These are phyloP conservation scores for Podaxis pistillaris DNA, from an alignment of 768 basidiomycete species.

Conservation along the genomic window DNA sequence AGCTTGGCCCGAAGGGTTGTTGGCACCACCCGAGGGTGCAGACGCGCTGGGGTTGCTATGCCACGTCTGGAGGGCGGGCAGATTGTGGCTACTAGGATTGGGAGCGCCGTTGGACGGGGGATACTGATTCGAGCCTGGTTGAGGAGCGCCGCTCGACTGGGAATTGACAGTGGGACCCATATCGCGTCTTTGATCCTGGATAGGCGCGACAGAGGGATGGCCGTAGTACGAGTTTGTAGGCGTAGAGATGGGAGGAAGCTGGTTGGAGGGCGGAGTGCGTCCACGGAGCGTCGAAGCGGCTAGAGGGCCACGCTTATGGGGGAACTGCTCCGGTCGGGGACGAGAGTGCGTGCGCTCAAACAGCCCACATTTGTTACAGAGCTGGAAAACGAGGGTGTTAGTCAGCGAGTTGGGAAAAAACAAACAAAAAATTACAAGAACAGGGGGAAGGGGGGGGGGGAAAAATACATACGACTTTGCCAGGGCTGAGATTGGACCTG, in stretches of 20 bases:
- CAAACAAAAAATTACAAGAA: conserved; percentile 11
- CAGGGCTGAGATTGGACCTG: conserved; percentile 71
- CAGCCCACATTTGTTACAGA: conserved; percentile 74
- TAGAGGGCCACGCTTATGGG: conserved; percentile 73
- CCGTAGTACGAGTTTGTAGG: conserved; percentile 45
- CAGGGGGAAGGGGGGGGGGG: not conserved
- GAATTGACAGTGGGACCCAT: conserved; percentile 5
- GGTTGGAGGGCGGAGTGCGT: conserved; percentile 43
- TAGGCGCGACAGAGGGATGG: conserved; percentile 52
- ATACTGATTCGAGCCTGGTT: not conserved
- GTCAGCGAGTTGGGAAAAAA: conserved; percentile 3
- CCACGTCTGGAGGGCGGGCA: conserved; percentile 50
- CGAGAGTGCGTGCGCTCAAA: conserved; percentile 82
- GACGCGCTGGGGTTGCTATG: conserved; percentile 24
- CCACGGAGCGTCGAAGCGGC: conserved; percentile 49
- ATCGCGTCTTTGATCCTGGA: conserved; percentile 19
- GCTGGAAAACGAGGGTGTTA: conserved; percentile 23
- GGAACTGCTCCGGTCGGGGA: conserved; percentile 77
- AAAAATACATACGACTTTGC: conserved; percentile 59
- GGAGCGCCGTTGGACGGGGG: conserved; percentile 3
- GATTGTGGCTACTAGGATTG: conserved; percentile 24
- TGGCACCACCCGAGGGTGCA: conserved; percentile 19
- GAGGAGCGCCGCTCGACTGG: conserved; percentile 11
- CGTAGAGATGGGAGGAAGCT: conserved; percentile 42
- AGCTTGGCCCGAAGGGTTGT: not conserved